Percentiles rank a stretch among this genome's conserved stretches.
Evolutionary conservation across 257 asterid species (phyloP).

Genomic region (Solanum tarapatanum): DNA sequence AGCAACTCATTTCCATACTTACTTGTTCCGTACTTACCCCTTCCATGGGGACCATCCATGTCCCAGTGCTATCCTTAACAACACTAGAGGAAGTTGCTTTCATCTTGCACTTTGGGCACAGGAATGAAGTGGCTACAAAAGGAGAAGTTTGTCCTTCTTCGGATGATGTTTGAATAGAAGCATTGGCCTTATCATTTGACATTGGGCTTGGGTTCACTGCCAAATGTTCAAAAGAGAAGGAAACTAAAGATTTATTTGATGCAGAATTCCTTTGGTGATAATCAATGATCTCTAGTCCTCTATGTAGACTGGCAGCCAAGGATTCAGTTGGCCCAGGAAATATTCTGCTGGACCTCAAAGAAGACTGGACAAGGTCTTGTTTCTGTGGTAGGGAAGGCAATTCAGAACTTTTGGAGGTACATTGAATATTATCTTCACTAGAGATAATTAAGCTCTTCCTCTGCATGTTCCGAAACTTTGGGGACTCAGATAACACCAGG

Average conservation of each 20-base stretch:
- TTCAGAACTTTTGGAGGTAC: constrained; percentile 24
- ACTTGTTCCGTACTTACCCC: constrained; percentile 15
- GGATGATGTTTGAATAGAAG: constrained; percentile 39
- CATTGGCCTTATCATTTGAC: constrained; percentile 37
- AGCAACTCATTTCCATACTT: constrained; percentile 14
- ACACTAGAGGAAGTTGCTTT: constrained; percentile 20
- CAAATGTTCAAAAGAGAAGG: constrained; percentile 86
- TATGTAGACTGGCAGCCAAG: constrained; percentile 83
- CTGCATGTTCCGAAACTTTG: constrained; percentile 45
- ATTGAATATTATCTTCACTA: constrained; percentile 24
- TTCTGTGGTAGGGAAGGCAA: constrained; percentile 26
- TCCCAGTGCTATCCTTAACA: constrained; percentile 25
- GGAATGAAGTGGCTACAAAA: constrained; percentile 22
- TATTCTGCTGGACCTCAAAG: constrained; percentile 68
- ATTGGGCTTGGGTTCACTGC: constrained; percentile 47
- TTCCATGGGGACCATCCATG: constrained; percentile 22
- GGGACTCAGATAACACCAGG: constrained; percentile 78
- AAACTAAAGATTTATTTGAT: constrained; percentile 59
- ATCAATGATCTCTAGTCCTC: constrained; percentile 80
- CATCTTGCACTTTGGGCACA: constrained; percentile 55
- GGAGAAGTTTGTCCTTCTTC: constrained; percentile 22
- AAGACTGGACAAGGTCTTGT: constrained; percentile 34
- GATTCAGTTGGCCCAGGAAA: constrained; percentile 72
- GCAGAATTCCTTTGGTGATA: constrained; percentile 66
- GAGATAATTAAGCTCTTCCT: constrained; percentile 50